Percentiles rank a stretch among this genome's conserved stretches.
These are phyloP conservation scores for Phytophthora pisi DNA, from an alignment of 352 stramenopile species.

Conservation along the genomic window DNA sequence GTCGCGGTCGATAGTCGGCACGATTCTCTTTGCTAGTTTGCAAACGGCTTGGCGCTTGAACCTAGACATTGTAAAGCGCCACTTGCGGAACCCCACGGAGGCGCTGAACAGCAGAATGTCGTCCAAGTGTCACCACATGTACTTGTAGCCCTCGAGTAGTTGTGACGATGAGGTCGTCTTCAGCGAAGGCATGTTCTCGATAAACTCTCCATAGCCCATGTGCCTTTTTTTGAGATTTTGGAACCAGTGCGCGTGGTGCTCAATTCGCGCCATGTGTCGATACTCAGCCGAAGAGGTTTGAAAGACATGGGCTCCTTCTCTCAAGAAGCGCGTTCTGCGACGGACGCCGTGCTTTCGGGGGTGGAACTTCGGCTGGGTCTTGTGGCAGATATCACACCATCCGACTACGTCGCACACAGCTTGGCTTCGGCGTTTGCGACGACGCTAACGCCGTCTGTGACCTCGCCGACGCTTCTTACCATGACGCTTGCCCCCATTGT, in stretches of 20 bases:
- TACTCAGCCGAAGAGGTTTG: background rate
- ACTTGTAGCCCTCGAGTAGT: background rate
- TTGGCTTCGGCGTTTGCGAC: background rate
- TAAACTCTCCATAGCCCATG: background rate
- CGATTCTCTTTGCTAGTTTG: background rate
- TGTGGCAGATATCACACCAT: background rate
- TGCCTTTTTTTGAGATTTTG: background rate
- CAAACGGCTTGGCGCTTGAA: background rate
- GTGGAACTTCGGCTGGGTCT: background rate
- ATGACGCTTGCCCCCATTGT: background rate
- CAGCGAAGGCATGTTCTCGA: background rate
- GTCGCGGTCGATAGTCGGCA: background rate
- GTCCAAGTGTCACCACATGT: background rate
- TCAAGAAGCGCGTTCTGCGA: background rate
- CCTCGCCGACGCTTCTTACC: background rate
- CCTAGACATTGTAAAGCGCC: background rate
- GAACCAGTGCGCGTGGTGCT: background rate
- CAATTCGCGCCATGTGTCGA: background rate
- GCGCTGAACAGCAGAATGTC: background rate
- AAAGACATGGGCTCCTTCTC: background rate
- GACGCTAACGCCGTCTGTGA: background rate
- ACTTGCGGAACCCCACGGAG: background rate
- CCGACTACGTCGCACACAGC: background rate
- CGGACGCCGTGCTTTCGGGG: background rate
- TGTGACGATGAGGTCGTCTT: background rate